Evolutionary conservation across 2,329 filamentous ascomycete genomes (phyloP), one percentile per base, ranked within the genome.

Genomic region (Penicillium concentricum): DNA sequence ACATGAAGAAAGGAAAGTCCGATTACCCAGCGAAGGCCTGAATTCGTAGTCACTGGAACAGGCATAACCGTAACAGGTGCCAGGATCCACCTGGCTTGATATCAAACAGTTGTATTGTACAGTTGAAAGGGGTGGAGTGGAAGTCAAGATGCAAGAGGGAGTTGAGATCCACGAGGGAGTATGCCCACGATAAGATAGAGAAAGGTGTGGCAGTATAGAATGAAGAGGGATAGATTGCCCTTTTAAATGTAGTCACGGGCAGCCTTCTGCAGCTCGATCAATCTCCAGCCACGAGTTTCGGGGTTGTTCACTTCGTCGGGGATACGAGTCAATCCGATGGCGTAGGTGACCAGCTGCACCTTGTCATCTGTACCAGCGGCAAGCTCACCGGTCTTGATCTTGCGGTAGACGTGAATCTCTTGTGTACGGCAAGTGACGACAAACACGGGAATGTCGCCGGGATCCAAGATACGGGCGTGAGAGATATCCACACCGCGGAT

Each of bases 211-310:
- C n/a, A 20, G 16, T 18, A 18, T 51, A 41, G 45, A 38, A 53
- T 34, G 34, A 51, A 45, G n/a, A 52, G 38, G 38, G 24, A 22
- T 18, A 12, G 9, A 18, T 50, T 44, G 34, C 28, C 38, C 30
- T 16, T 60, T 85, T 80, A 90, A 63, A 88, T 87, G 69, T 89
- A 97, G 78, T 99, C 94, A 70, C 94, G 86, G 54, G 90, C 93
- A 75, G 91, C 95, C 87, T 99, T 99, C 77, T 99, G 94, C 81
- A 99, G 86, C 80, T 99, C 94, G 72, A 99, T 97, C 75, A 99
- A 81, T 69, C 93, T 88, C 94, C 94, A 99, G 32, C 94, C 94
- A 71, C 92, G 85, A 12, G 94, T 99, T 79, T 99, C 94, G 2
- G 92, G 90, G 75, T 99, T 97, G 81, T 88, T 93, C 65, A 97